Conservation (phyloP, 495 filamentous ascomycete genomes). For the Xylaria intraflava region DNA sequence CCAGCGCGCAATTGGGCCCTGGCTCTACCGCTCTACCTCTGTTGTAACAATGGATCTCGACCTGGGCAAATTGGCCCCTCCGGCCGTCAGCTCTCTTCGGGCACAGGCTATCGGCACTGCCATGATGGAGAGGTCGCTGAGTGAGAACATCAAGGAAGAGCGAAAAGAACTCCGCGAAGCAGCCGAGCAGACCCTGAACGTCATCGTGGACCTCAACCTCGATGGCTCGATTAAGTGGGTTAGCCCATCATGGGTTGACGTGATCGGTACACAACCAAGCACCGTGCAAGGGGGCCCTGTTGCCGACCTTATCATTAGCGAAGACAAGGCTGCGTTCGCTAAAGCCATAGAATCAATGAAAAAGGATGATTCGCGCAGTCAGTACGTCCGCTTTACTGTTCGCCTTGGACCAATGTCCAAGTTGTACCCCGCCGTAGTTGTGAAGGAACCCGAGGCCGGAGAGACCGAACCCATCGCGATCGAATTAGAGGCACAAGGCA, state of each 20-base stretch:
- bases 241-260: constrained; percentile 92
- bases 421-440: constrained; percentile 45
- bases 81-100: constrained; percentile 43
- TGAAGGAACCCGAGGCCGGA: constrained; percentile 41
- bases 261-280: constrained; percentile 71
- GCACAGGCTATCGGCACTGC: constrained; percentile 33
- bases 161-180: constrained; percentile 89
- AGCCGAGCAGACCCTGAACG: constrained; percentile 91
- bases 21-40: constrained; percentile 11
- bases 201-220: constrained; percentile 86
- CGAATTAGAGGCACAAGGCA: constrained; percentile 89
- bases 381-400: constrained; percentile 81
- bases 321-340: constrained; percentile 68
- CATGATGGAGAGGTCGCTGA: constrained; percentile 51
- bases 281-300: constrained; percentile 72
- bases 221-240: constrained; percentile 89
- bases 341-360: constrained; percentile 82
- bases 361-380: constrained; percentile 86
- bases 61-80: constrained; percentile 37
- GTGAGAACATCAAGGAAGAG: constrained; percentile 57
- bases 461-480: constrained; percentile 49
- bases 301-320: constrained; percentile 67
- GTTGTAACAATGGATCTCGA: constrained; percentile 39
- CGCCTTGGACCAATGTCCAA: constrained; percentile 67
- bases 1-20: constrained; percentile 23